phyloP scores from a whole-genome alignment of 164 flowering plant species.

The Protea cynaroides region DNA sequence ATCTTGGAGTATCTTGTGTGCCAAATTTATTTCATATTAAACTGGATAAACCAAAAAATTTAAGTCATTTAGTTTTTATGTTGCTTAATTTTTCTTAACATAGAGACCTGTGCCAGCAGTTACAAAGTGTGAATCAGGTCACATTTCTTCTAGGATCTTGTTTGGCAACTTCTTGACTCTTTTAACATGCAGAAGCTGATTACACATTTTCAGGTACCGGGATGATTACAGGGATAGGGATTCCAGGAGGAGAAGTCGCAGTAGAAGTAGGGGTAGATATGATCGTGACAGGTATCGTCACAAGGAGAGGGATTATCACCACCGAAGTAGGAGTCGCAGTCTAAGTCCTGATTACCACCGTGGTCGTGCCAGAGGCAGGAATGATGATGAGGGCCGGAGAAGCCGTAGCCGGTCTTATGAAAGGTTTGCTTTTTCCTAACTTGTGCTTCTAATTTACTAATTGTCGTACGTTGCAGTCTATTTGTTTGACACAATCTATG shows the following conservation, averaged over 20 bases:
- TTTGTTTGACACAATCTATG: neutral
- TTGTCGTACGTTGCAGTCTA: neutral
- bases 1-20: neutral
- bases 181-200: neutral
- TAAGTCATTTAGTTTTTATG: neutral
- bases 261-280: slow-evolving; percentile 71
- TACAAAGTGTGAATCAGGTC: neutral
- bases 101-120: too few relatives aligned
- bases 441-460: neutral
- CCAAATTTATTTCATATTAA: too few relatives aligned
- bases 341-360: slow-evolving; percentile 53
- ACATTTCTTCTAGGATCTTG: neutral
- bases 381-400: slow-evolving; percentile 48
- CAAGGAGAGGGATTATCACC: slow-evolving; percentile 57
- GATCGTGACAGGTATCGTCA: slow-evolving; percentile 64
- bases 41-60: too few relatives aligned
- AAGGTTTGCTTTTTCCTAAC: slow-evolving; percentile 24
- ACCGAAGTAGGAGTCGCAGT: slow-evolving; percentile 77
- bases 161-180: neutral
- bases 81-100: neutral
- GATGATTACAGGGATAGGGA: slow-evolving; percentile 37
- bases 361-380: slow-evolving; percentile 55
- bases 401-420: slow-evolving; percentile 56
- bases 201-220: slow-evolving; percentile 24
- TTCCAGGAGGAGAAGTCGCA: slow-evolving; percentile 59